phyloP scores from a whole-genome alignment of 164 flowering plant species.

The Vitis cinerea region DNA sequence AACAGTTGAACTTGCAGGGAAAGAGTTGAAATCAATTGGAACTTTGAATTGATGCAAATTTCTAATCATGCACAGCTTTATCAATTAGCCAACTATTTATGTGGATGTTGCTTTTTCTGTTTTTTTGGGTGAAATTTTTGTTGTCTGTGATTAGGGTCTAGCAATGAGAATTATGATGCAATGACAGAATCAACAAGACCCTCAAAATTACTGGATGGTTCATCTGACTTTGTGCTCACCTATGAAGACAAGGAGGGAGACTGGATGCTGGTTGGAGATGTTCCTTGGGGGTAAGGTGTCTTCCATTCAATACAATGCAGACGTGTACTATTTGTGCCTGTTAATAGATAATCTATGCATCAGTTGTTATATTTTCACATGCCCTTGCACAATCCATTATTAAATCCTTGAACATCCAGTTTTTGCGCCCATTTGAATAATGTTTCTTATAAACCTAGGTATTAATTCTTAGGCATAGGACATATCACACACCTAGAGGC shows the following conservation, averaged over 20 bases:
- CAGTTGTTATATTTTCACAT: too few species aligned
- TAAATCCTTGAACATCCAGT: too few species aligned
- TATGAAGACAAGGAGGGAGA: slow-evolving; percentile 78
- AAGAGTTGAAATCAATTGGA: too few species aligned
- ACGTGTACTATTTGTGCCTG: background rate
- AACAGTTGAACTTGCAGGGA: too few species aligned
- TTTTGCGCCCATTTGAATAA: too few species aligned
- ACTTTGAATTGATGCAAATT: too few species aligned
- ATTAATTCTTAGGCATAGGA: too few species aligned
- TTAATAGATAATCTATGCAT: too few species aligned
- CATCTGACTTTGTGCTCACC: slow-evolving; percentile 58
- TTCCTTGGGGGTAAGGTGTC: slow-evolving; percentile 59
- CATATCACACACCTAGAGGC: too few species aligned
- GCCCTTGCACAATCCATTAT: too few species aligned
- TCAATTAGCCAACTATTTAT: background rate
- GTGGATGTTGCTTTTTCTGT: background rate
- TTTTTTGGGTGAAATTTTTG: background rate
- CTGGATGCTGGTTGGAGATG: slow-evolving; percentile 84
- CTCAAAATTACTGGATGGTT: slow-evolving; percentile 41
- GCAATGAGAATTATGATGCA: slow-evolving; percentile 15
- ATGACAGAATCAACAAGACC: slow-evolving; percentile 21
- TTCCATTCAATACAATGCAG: background rate
- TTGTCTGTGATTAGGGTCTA: slow-evolving; percentile 26
- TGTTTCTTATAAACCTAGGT: too few species aligned
- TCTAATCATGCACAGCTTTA: background rate